Evolutionary conservation across 768 basidiomycete genomes (phyloP).

Genomic region (Podaxis sp.): DNA sequence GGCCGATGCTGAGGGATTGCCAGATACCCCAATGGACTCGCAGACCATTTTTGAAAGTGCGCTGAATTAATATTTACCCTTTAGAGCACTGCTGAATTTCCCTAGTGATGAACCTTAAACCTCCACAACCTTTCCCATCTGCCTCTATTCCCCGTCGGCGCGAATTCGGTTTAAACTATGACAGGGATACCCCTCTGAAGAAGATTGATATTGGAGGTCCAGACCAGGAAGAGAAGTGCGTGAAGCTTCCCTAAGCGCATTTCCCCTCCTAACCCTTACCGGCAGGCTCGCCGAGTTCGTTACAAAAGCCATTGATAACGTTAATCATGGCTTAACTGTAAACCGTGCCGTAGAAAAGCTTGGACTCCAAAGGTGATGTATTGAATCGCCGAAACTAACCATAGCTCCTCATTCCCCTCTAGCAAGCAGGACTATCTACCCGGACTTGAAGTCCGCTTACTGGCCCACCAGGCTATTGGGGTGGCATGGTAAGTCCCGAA

Average conservation of each 20-base stretch:
- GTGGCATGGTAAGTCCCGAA: conserved; percentile 56
- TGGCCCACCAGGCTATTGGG: conserved; percentile 77
- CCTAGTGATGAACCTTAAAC: not conserved
- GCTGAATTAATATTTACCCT: not conserved
- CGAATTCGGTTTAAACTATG: conserved; percentile 50
- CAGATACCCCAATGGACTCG: not conserved
- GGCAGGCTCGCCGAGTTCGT: conserved; percentile 64
- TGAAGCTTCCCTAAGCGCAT: not conserved
- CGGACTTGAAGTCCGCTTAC: conserved; percentile 66
- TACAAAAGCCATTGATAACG: conserved; percentile 56
- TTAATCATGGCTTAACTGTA: conserved; percentile 52
- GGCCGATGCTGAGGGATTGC: not conserved
- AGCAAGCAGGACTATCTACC: conserved; percentile 60
- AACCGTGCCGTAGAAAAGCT: conserved; percentile 52
- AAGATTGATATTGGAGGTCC: conserved; percentile 57
- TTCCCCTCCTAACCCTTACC: conserved; percentile 1
- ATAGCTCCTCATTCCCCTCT: conserved; percentile 1
- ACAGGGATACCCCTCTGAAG: conserved; percentile 46
- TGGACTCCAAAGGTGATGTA: conserved; percentile 46
- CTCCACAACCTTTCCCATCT: not conserved
- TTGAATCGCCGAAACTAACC: not conserved
- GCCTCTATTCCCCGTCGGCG: conserved; percentile 12
- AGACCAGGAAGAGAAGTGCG: conserved; percentile 54
- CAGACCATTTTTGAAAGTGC: not conserved
- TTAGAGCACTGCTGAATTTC: not conserved